Evolutionary conservation across 345 rosid genomes (phyloP).

Genomic region (Psidium guajava): DNA sequence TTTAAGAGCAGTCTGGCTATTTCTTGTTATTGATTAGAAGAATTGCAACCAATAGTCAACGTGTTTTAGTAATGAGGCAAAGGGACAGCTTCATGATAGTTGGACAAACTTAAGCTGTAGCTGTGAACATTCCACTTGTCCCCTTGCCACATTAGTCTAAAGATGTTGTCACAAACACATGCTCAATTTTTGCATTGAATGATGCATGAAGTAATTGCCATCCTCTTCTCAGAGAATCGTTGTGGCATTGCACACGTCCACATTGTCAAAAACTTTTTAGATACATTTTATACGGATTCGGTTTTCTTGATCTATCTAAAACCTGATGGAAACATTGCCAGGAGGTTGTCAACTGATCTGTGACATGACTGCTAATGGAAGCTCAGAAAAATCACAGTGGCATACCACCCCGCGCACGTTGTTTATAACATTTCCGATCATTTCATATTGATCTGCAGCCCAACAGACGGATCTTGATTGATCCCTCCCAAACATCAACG

Average conservation of each 20-base stretch:
- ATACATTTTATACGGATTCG: background rate
- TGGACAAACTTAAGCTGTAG: background rate
- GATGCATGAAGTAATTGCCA: background rate
- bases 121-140: background rate
- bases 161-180: background rate
- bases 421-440: background rate
- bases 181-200: background rate
- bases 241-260: background rate
- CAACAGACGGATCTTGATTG: background rate
- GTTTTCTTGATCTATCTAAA: background rate
- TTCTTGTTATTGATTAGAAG: background rate
- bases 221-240: background rate
- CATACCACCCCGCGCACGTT: background rate
- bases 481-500: background rate
- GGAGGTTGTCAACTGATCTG: background rate
- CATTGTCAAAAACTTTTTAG: background rate
- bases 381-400: background rate
- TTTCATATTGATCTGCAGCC: background rate
- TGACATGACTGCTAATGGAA: background rate
- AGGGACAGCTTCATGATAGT: background rate
- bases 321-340: background rate
- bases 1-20: background rate
- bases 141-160: background rate
- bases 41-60: background rate
- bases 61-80: background rate